A percentile compares a stretch with the other conserved stretches of the same genome.
Conservation (phyloP, 345 rosid species). For the Draba incana region DNA sequence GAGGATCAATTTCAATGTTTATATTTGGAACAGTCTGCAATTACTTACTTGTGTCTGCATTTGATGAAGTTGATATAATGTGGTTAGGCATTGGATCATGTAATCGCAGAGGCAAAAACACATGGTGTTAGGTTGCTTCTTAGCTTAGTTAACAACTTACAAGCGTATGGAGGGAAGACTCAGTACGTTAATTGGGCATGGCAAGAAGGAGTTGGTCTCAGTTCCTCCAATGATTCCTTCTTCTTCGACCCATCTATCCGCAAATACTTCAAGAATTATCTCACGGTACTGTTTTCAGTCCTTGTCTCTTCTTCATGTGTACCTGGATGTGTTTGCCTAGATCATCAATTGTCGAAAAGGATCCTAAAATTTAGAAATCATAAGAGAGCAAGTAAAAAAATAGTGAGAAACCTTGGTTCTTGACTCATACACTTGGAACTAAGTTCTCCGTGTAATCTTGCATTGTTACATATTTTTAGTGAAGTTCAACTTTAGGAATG, state of each 20-base stretch:
- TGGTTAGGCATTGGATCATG: slow-evolving; percentile 90
- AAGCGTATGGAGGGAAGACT: slow-evolving; percentile 91
- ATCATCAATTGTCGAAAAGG: not conserved
- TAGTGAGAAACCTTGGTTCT: not conserved
- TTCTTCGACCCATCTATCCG: slow-evolving; percentile 94
- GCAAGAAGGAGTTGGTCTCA: slow-evolving; percentile 93
- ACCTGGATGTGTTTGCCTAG: not conserved
- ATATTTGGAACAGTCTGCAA: slow-evolving; percentile 8
- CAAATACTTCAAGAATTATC: slow-evolving; percentile 76
- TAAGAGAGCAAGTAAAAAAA: not conserved
- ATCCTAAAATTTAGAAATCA: not conserved
- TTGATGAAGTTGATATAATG: slow-evolving; percentile 27
- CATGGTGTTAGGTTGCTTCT: slow-evolving; percentile 79
- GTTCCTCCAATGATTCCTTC: slow-evolving; percentile 96
- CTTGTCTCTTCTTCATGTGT: not conserved
- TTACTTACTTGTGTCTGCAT: too few relatives aligned
- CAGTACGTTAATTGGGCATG: slow-evolving; percentile 98
- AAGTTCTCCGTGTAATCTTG: not conserved
- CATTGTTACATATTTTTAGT: not conserved
- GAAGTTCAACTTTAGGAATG: slow-evolving; percentile 11
- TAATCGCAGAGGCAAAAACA: slow-evolving; percentile 80
- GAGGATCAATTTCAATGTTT: too few relatives aligned
- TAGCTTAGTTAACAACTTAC: slow-evolving; percentile 84
- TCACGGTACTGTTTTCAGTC: slow-evolving; percentile 50
- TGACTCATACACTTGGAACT: not conserved